A percentile compares a stretch with the other conserved stretches of the same genome.
Conservation (phyloP, 768 basidiomycete species). For the Kwoniella botswanensis region DNA sequence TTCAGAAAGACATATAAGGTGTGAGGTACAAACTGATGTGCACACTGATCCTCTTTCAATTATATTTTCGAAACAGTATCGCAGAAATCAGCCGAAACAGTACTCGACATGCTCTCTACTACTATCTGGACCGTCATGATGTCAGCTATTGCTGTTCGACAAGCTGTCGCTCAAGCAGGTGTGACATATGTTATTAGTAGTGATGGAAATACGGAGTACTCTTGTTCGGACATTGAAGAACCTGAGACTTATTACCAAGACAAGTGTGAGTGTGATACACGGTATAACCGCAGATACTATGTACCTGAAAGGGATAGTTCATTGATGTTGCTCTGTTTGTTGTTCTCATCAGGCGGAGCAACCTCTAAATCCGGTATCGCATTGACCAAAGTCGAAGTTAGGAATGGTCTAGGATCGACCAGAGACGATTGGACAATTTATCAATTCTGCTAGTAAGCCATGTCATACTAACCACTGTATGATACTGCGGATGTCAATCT, state of each 20-base stretch:
- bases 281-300: too few relatives aligned
- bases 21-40: too few relatives aligned
- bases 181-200: neutral
- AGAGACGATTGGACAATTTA: neutral
- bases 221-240: neutral
- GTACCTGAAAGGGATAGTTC: too few relatives aligned
- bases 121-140: neutral
- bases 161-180: neutral
- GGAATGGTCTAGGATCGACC: neutral
- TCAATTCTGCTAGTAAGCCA: neutral
- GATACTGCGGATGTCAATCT: too few relatives aligned
- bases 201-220: neutral
- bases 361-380: neutral
- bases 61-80: neutral
- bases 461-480: too few relatives aligned
- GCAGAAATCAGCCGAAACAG: neutral
- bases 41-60: too few relatives aligned
- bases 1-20: too few relatives aligned
- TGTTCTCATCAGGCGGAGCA: neutral
- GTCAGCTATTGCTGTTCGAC: neutral
- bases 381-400: neutral
- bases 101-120: neutral
- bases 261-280: neutral
- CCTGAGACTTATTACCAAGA: neutral
- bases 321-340: too few relatives aligned